Percentiles rank a stretch among this genome's conserved stretches.
These are phyloP conservation scores for Dunaliella salina DNA, from an alignment of 163 green algal species.

Conservation along the genomic window DNA sequence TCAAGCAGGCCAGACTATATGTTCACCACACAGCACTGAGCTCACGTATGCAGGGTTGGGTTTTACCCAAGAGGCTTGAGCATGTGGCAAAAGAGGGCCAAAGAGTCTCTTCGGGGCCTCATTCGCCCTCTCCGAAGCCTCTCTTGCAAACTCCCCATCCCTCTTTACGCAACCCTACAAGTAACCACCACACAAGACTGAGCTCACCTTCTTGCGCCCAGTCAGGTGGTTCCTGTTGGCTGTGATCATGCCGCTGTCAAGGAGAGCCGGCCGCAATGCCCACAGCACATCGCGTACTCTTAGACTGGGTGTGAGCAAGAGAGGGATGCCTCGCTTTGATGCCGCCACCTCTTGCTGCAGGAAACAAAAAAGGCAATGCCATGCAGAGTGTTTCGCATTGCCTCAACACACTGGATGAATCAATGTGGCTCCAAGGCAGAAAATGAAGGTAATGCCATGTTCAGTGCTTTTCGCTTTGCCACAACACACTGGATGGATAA, in stretches of 20 bases:
- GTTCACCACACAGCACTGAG: background rate
- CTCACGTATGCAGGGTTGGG: background rate
- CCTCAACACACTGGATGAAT: too few species aligned
- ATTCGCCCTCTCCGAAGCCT: too few species aligned
- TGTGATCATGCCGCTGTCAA: background rate
- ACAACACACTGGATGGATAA: too few species aligned
- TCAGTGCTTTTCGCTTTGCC: background rate
- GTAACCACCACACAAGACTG: background rate
- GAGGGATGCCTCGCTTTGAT: constrained; percentile 3
- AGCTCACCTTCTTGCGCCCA: background rate
- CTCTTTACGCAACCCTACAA: background rate
- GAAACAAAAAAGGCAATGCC: background rate
- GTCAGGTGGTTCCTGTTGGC: background rate
- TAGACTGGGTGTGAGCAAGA: constrained; percentile 9
- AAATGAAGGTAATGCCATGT: background rate
- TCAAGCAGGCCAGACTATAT: constrained; percentile 7
- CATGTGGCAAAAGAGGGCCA: too few species aligned
- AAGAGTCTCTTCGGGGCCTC: too few species aligned
- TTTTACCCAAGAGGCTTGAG: background rate
- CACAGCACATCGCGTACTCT: constrained; percentile 2
- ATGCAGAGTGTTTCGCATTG: too few species aligned
- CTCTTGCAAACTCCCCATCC: too few species aligned
- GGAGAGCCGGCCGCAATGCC: constrained; percentile 2
- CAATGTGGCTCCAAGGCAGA: background rate
- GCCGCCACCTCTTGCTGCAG: constrained; percentile 15